Base-by-base conservation (phyloP, 2,329 filamentous ascomycete genomes). In the Fusarium penzigii region DNA sequence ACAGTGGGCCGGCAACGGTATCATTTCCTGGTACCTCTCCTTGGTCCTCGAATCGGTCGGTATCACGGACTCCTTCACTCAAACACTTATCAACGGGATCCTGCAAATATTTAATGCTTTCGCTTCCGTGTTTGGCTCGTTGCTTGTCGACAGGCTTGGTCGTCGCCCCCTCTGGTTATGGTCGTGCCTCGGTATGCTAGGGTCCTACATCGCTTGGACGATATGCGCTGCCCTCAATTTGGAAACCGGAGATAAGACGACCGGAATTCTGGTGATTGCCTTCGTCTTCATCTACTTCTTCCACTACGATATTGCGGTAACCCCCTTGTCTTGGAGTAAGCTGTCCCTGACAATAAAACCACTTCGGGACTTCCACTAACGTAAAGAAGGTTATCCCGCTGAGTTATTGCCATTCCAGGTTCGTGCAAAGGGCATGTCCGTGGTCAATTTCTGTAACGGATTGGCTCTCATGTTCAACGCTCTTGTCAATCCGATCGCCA, bases 81-180 rank as follows among this genome's bases (percentile, higher is more conserved):
- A 72, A 34, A 57, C 57, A 2, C 17, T 57, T 7, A 46, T 57
- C 25, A 57, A 53, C 32, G 51, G 52, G 2, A 17, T 51, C 10
- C 57, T 73, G n/a, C 72, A 74, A 44, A 65, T 71, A 1, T 62
- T 65, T 12, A 68, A 72, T 29, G 68, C 69, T 32, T 68, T 67
- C 51, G 62, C 68, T 25, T 70, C 72, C 49, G 64, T 69, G 1
- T 62, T 65, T 8, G 59, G 54, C 3, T 70, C 70, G 9, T 70
- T 72, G 11, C 65, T 69, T 9, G 70, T 73, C 20, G 71, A 74
- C 52, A 52, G 69, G 2, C 62, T 74, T 6, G 72, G 72, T 6
- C 72, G 72, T 29, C 69, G 71, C 3, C 67, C 68, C 48, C 72
- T 75, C 64, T 55, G 73, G 14, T 65, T 74, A 12, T 61, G 67